Evolutionary conservation across 495 filamentous ascomycete species (phyloP).

Genomic region (Penicillium tannophilum): DNA sequence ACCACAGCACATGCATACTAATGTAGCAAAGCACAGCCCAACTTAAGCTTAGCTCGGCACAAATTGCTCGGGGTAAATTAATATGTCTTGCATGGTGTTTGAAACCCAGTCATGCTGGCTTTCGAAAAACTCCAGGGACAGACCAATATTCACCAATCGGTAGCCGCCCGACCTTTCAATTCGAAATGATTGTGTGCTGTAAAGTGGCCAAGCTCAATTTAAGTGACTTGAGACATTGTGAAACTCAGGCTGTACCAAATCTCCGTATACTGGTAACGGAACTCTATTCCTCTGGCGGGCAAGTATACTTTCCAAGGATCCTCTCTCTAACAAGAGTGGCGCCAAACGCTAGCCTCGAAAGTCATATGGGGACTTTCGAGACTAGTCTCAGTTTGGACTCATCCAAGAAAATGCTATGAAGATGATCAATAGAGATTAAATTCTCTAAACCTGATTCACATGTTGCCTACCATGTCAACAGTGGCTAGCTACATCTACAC

Average conservation of each 20-base stretch:
- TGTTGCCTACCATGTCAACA: neutral
- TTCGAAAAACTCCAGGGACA: neutral
- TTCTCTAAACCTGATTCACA: neutral
- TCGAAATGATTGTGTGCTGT: neutral
- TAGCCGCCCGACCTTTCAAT: neutral
- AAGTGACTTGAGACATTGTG: neutral
- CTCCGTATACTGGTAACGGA: neutral
- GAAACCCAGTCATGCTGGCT: neutral
- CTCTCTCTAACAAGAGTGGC: neutral
- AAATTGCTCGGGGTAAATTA: too few species aligned
- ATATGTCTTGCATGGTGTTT: neutral
- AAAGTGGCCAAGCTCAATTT: neutral
- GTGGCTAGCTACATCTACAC: neutral
- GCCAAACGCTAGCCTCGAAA: neutral
- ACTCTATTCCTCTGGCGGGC: neutral
- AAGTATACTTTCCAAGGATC: neutral
- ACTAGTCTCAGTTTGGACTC: neutral
- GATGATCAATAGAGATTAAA: neutral
- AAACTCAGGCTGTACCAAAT: neutral
- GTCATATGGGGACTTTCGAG: neutral
- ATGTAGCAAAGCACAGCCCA: too few species aligned
- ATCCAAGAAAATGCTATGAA: neutral
- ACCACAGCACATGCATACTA: too few species aligned
- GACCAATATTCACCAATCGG: neutral
- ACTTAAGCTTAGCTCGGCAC: too few species aligned